Evolutionary conservation across 345 rosid species (phyloP).

Genomic region (Arabis hirsuta): DNA sequence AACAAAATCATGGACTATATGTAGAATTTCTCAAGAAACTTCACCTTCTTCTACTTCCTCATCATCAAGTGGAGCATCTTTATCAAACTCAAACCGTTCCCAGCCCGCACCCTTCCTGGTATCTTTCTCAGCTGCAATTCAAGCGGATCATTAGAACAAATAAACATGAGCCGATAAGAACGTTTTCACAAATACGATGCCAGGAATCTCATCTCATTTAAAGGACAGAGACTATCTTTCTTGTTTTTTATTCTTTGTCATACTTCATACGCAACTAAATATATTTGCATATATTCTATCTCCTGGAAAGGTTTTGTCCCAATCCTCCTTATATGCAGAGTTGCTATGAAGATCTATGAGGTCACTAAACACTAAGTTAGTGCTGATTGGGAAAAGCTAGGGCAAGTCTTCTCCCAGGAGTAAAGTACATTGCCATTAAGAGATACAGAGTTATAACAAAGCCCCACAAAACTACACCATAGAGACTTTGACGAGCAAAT

Average conservation of each 20-base stretch:
- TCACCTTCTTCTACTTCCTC: conserved; percentile 81
- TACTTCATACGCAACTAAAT: neutral
- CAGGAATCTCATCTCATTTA: neutral
- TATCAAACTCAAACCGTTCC: conserved; percentile 88
- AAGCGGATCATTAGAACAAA: neutral
- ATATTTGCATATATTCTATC: neutral
- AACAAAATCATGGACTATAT: conserved; percentile 1
- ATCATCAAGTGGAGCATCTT: conserved; percentile 92
- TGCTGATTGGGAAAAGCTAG: conserved; percentile 5
- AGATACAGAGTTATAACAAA: conserved; percentile 1
- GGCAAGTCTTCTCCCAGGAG: neutral
- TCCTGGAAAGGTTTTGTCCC: conserved; percentile 10
- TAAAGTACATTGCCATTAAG: neutral
- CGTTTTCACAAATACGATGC: neutral
- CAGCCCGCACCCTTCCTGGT: conserved; percentile 76
- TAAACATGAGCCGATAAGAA: conserved; percentile 1
- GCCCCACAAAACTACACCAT: conserved; percentile 9
- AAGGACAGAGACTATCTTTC: neutral
- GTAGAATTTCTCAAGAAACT: neutral
- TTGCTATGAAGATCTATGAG: conserved; percentile 26
- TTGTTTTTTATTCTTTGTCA: conserved; percentile 20
- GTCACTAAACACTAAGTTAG: neutral
- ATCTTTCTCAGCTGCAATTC: conserved; percentile 76
- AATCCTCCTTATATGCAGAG: conserved; percentile 7
- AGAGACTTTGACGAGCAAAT: neutral